phyloP scores from a whole-genome alignment of 1,284 basidiomycete species.

The Fomitopsis pinicola region DNA sequence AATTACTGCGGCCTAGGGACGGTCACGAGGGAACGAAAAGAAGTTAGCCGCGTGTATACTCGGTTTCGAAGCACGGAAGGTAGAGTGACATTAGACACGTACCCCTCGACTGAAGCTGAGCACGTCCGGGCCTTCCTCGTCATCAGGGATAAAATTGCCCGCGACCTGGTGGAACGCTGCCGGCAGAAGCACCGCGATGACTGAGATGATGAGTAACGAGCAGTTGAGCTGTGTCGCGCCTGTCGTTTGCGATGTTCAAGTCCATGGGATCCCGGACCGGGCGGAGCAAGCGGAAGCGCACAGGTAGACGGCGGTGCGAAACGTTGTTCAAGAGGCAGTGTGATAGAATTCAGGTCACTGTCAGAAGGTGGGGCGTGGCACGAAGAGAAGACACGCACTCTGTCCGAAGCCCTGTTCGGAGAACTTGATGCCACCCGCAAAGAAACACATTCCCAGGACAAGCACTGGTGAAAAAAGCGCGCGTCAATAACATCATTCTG shows the following conservation, averaged over 20 bases:
- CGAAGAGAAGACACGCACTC: conserved; percentile 37
- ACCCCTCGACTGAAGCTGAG: conserved; percentile 79
- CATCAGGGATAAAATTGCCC: conserved; percentile 20
- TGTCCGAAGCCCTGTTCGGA: conserved; percentile 72
- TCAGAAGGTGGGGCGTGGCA: conserved; percentile 2
- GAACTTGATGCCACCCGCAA: conserved; percentile 64
- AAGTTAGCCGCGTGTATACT: conserved; percentile 7
- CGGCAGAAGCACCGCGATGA: conserved; percentile 79
- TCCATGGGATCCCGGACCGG: background rate
- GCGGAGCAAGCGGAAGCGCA: background rate
- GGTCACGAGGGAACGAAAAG: background rate
- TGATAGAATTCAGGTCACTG: background rate
- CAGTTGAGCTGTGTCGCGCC: conserved; percentile 80
- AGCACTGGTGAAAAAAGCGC: conserved; percentile 43
- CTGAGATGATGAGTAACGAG: conserved; percentile 73
- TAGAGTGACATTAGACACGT: conserved; percentile 22
- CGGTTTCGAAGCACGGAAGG: conserved; percentile 8
- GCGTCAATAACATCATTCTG: background rate
- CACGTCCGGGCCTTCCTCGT: conserved; percentile 44
- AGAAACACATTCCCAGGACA: conserved; percentile 81
- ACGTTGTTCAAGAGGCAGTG: background rate
- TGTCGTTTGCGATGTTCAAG: conserved; percentile 15
- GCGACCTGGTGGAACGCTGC: conserved; percentile 47
- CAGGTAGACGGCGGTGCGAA: background rate
- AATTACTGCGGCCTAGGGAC: conserved; percentile 64